Conservation (phyloP, 2,329 filamentous ascomycete species). For the Fusarium drepaniforme region DNA sequence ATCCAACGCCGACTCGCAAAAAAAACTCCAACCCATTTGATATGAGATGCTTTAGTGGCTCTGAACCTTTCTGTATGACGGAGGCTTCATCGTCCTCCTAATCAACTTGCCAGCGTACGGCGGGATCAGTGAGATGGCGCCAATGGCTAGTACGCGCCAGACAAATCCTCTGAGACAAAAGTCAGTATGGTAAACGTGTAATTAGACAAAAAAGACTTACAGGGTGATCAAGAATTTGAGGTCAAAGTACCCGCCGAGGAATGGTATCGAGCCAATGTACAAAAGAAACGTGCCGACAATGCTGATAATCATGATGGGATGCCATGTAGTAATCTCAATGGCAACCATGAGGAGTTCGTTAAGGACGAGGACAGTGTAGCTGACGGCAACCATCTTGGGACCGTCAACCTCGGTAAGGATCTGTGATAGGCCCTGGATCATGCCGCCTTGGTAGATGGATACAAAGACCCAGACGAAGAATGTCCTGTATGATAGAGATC, state of each 20-base stretch:
- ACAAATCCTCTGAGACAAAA: slow-evolving; percentile 76
- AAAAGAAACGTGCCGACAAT: slow-evolving; percentile 85
- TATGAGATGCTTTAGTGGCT: slow-evolving; percentile 61
- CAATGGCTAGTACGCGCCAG: slow-evolving; percentile 88
- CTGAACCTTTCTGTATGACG: slow-evolving; percentile 94
- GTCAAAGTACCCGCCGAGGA: slow-evolving; percentile 91
- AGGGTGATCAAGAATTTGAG: slow-evolving; percentile 79
- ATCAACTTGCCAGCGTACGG: slow-evolving; percentile 91
- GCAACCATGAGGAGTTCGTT: slow-evolving; percentile 99
- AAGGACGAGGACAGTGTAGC: slow-evolving; percentile 90
- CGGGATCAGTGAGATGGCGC: slow-evolving; percentile 83
- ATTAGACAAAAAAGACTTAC: slow-evolving; percentile 56
- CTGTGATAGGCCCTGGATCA: slow-evolving; percentile 96
- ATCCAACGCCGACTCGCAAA: slow-evolving; percentile 32
- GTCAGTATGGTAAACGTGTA: not conserved
- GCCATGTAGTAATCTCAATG: slow-evolving; percentile 97
- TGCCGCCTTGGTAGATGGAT: slow-evolving; percentile 92
- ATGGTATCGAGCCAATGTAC: slow-evolving; percentile 87
- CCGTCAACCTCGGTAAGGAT: slow-evolving; percentile 84
- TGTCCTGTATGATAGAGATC: slow-evolving; percentile 88
- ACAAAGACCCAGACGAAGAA: slow-evolving; percentile 98
- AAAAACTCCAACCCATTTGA: slow-evolving; percentile 21
- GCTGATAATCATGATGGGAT: slow-evolving; percentile 88
- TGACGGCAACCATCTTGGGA: slow-evolving; percentile 85
- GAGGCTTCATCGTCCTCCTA: slow-evolving; percentile 86